A percentile compares a stretch with the other conserved stretches of the same genome.
These are phyloP conservation scores for Colletotrichum sp. DNA, from an alignment of 2,329 filamentous ascomycete genomes.

Conservation along the genomic window DNA sequence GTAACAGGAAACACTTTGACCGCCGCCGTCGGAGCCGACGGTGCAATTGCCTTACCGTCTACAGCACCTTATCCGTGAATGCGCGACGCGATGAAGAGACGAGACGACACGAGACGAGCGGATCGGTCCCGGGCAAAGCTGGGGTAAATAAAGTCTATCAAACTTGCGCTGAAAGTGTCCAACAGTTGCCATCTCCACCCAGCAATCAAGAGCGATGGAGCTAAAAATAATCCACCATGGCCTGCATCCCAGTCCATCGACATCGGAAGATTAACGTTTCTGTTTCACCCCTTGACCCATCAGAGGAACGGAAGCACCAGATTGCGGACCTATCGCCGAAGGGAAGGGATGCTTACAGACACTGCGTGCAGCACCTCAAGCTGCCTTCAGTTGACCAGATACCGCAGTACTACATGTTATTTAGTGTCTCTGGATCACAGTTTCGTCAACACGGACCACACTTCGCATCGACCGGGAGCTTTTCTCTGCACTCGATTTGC, in stretches of 20 bases:
- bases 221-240: constrained; percentile 22
- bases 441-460: background rate
- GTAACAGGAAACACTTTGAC: background rate
- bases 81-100: background rate
- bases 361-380: background rate
- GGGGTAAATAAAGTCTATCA: constrained; percentile 13
- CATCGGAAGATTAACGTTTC: constrained; percentile 23
- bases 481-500: background rate
- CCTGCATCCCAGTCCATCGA: constrained; percentile 17
- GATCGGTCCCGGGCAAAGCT: constrained; percentile 19
- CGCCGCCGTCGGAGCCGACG: constrained; percentile 14
- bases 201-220: background rate
- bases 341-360: background rate
- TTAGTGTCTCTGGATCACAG: background rate
- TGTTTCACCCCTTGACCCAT: constrained; percentile 21
- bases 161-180: background rate
- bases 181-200: background rate
- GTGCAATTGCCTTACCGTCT: background rate
- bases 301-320: constrained; percentile 13
- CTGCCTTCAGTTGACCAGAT: background rate
- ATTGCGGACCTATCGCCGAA: background rate
- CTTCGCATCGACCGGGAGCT: background rate
- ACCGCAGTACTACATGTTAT: background rate
- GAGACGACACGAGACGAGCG: constrained; percentile 16
- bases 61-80: background rate